These are phyloP conservation scores for Poterioochromonas sp. DNA, from an alignment of 352 stramenopile species.

Conservation along the genomic window DNA sequence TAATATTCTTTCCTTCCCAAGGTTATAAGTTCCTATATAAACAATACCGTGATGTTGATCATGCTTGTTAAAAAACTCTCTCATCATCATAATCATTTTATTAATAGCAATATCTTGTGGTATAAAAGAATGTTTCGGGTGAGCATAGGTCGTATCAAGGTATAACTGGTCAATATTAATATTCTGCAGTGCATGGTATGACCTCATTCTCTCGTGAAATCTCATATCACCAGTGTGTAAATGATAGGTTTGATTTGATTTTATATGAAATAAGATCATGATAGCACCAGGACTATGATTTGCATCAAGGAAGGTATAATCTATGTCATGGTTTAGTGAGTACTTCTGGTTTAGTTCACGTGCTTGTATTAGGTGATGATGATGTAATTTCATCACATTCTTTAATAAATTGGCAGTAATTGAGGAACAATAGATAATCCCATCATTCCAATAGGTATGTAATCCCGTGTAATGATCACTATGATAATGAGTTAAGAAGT, in stretches of 20 bases:
- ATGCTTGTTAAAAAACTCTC: constrained; percentile 1
- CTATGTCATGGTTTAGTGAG: too few species aligned
- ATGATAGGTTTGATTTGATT: constrained; percentile 36
- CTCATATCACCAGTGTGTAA: constrained; percentile 54
- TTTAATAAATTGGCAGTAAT: neutral
- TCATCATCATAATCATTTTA: constrained; percentile 16
- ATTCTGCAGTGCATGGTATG: constrained; percentile 38
- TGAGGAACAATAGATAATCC: neutral
- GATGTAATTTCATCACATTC: neutral
- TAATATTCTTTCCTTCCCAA: constrained; percentile 54
- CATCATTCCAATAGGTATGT: neutral
- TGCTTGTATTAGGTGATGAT: neutral
- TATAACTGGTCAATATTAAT: constrained; percentile 47
- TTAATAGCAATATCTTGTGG: constrained; percentile 48
- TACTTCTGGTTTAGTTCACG: neutral
- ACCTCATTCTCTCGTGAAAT: constrained; percentile 47
- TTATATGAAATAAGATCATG: constrained; percentile 48
- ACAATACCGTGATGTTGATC: constrained; percentile 43
- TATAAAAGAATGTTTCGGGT: constrained; percentile 51
- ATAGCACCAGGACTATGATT: constrained; percentile 52
- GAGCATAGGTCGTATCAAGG: constrained; percentile 52
- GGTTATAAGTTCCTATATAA: constrained; percentile 50
- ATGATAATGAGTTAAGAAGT: neutral
- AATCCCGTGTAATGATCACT: neutral
- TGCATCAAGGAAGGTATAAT: constrained; percentile 53